Evolutionary conservation across 495 filamentous ascomycete species (phyloP).

Genomic region (Aspergillus ellipticus): DNA sequence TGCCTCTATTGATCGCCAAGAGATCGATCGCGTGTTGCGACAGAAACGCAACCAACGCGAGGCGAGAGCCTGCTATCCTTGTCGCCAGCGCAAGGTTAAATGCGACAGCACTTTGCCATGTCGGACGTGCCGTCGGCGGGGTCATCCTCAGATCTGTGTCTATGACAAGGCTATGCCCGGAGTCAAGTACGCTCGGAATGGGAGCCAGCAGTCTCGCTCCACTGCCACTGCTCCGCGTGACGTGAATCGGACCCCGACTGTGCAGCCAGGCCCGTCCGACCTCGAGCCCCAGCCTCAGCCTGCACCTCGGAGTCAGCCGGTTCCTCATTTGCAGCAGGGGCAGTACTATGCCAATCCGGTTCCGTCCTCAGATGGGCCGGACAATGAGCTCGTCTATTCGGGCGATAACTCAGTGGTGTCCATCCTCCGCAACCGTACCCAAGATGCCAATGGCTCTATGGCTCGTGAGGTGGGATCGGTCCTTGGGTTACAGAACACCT

Average conservation of each 20-base stretch:
- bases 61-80: slow-evolving; percentile 36
- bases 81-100: slow-evolving; percentile 41
- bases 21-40: slow-evolving; percentile 31
- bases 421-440: slow-evolving; percentile 36
- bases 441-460: slow-evolving; percentile 53
- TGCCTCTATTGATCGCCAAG: slow-evolving; percentile 10
- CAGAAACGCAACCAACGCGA: slow-evolving; percentile 32
- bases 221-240: background rate
- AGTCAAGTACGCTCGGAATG: background rate
- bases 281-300: background rate
- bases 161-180: slow-evolving; percentile 16
- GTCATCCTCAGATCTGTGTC: slow-evolving; percentile 36
- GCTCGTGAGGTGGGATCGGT: slow-evolving; percentile 38
- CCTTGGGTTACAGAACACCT: slow-evolving; percentile 70
- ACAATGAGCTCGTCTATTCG: slow-evolving; percentile 33
- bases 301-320: background rate
- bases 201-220: background rate
- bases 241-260: background rate
- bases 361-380: background rate
- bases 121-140: slow-evolving; percentile 27
- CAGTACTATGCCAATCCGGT: background rate
- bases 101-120: slow-evolving; percentile 34
- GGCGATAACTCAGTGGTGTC: slow-evolving; percentile 39
- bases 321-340: background rate
- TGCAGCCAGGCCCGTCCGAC: background rate